Base-by-base conservation (phyloP, 1,284 basidiomycete species). In the Singerocomus rubriflavus region DNA sequence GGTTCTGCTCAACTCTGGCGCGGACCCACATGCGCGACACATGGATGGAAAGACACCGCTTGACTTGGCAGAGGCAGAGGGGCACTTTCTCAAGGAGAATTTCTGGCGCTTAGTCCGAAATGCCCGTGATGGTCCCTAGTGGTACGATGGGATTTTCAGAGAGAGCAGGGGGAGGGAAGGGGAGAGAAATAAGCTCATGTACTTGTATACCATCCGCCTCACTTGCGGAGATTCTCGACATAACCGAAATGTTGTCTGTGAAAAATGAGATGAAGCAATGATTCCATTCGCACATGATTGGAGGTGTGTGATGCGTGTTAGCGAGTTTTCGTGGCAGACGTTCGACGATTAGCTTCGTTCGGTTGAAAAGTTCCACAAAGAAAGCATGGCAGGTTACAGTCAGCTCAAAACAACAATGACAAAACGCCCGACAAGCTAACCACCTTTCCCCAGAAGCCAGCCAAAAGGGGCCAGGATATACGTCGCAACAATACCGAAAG, bases 101-200 rank as follows among this genome's bases (percentile, higher is more conserved):
- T 33, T 52, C 30, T 25, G 35, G 32, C 51, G 32, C 14, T 53
- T 52, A 32, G 41, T 35, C 27, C 39, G 5, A 27, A n/a, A 35
- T 8, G 25, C 44, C 8, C 11, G 2, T 14, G 10, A 21, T 2
- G 21, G 21, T 21, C 21, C 21, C 21, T 21, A 21, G 21, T 21
- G 21, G 21, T 21, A 21, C 21, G 21, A 21, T 21, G 21, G 4
- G 21, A 21, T 21, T 21, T 4, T 21, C 21, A 21, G 21, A 21
- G 21, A 21, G 21, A 21, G 21, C 2, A 21, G 21, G 21, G 21
- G 21, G 21, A 21, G 21, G 21, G 21, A 21, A 21, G 21, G 21
- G 21, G 21, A 21, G 21, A 21, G 21, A 21, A 21, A 21, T 21
- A 21, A 2, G 21, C 21, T 21, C 21, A 21, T 21, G 4, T 21